Conservation (phyloP, 441 rosid genomes). For the Euphorbia celastroides region DNA sequence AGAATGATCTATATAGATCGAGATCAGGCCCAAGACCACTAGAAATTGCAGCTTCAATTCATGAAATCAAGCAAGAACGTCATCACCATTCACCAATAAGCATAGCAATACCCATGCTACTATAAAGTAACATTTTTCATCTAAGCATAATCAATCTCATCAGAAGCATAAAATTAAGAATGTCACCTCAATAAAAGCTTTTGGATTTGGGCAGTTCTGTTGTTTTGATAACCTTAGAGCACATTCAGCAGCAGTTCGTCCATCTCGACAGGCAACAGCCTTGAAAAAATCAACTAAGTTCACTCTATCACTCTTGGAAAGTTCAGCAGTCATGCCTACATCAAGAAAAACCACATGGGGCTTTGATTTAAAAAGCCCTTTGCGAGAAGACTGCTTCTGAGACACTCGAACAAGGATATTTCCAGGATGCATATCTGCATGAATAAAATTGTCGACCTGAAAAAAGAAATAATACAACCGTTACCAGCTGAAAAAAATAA, state of each 20-base stretch:
- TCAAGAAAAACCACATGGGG: slow-evolving; percentile 98
- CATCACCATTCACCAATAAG: background rate
- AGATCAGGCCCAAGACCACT: background rate
- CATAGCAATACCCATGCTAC: background rate
- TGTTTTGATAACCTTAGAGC: slow-evolving; percentile 70
- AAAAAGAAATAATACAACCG: slow-evolving; percentile 18
- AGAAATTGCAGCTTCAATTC: background rate
- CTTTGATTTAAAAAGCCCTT: slow-evolving; percentile 71
- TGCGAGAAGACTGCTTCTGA: slow-evolving; percentile 54
- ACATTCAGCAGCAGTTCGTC: slow-evolving; percentile 86
- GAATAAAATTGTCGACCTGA: slow-evolving; percentile 99
- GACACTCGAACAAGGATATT: slow-evolving; percentile 88
- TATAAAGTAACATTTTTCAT: background rate
- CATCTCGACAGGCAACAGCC: slow-evolving; percentile 94
- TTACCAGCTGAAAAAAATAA: slow-evolving; percentile 7
- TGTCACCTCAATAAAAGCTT: slow-evolving; percentile 79
- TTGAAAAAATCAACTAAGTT: slow-evolving; percentile 87
- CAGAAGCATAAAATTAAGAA: background rate
- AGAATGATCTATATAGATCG: background rate
- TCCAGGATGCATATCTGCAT: slow-evolving; percentile 99
- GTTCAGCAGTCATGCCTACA: slow-evolving; percentile 99
- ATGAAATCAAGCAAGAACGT: background rate
- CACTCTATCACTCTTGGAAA: slow-evolving; percentile 73
- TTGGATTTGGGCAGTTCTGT: slow-evolving; percentile 94
- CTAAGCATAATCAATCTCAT: slow-evolving; percentile 3